phyloP scores from a whole-genome alignment of 2,329 filamentous ascomycete genomes.

The Fusarium tanahbumbuense region DNA sequence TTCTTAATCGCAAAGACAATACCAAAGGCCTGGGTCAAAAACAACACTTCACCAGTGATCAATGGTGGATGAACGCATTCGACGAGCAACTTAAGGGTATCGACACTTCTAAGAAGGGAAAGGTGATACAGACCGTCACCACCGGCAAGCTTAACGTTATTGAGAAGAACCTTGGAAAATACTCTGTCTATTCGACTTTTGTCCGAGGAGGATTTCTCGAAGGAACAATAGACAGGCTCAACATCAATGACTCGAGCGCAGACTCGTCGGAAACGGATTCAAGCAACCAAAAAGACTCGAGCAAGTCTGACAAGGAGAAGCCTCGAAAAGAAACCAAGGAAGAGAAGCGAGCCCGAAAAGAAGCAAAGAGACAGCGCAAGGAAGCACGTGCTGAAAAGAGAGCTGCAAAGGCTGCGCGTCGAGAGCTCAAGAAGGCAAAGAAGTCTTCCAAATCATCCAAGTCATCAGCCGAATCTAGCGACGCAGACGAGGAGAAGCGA shows the following conservation, averaged over 20 bases:
- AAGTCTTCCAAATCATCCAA: constrained; percentile 46
- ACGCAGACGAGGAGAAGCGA: constrained; percentile 58
- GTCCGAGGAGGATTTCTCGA: constrained; percentile 82
- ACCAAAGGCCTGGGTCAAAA: constrained; percentile 85
- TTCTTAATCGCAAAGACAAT: constrained; percentile 85
- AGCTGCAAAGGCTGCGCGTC: constrained; percentile 41
- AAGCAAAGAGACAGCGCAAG: constrained; percentile 49
- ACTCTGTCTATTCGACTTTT: constrained; percentile 84
- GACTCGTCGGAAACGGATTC: constrained; percentile 45
- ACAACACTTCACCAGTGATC: constrained; percentile 75
- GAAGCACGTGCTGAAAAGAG: constrained; percentile 42
- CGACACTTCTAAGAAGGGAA: constrained; percentile 69
- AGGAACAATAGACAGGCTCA: constrained; percentile 69
- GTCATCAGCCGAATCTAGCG: constrained; percentile 47
- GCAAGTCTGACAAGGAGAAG: constrained; percentile 20
- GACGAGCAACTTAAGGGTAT: constrained; percentile 89
- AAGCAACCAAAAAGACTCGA: constrained; percentile 49
- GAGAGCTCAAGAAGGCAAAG: constrained; percentile 43
- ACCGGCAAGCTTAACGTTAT: constrained; percentile 67
- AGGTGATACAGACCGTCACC: constrained; percentile 66
- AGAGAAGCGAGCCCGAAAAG: constrained; percentile 54
- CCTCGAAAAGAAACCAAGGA: constrained; percentile 57
- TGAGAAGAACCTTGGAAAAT: constrained; percentile 64
- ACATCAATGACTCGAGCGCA: constrained; percentile 45
- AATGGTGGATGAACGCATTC: constrained; percentile 98